Evolutionary conservation across 306 rosid species (phyloP), one percentile per base, ranked within the genome.

Genomic region (Ceratonia siliqua): DNA sequence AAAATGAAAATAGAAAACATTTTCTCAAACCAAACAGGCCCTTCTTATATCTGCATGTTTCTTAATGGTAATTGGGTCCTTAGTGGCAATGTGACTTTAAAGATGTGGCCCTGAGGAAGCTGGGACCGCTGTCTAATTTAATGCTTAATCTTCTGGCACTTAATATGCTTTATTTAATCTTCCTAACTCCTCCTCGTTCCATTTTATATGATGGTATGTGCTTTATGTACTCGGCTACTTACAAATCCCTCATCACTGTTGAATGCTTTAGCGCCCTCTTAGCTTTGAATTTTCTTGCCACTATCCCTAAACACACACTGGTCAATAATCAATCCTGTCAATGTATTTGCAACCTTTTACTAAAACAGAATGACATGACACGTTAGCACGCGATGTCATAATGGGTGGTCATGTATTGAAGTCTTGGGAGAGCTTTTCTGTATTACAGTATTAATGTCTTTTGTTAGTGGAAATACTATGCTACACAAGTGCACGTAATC

Each of bases 261-360:
- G 45, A 69, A 42, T 75, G 56, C 56, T 61, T 15, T 33, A 45
- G 39, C 64, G 43, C 69, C 8, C 62, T 17, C 8, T 76, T 43
- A 28, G 42, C 33, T 55, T 27, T 18, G 43, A 41, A 45, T 39
- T 58, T 68, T 35, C 21, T 48, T 13, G 50, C 41, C 32, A 8
- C 24, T 22, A 5, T 82, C 62, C 48, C 17, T 22, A 56, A 64
- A 66, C 36, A 66, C 13, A 0, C 14, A 22, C 17, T 36, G 22
- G 35, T 18, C 18, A 27, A 42, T 49, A 66, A 43, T 56, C 43
- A 41, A 22, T 62, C 48, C 14, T 22, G 62, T 62, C 52, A 20
- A 62, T 73, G 45, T 63, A 42, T 68, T 58, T 69, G 57, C 65
- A 25, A 64, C 56, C 54, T 64, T 43, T 59, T 15, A 49, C 30